phyloP scores from a whole-genome alignment of 805 yeast species.

The Candida odintsovae region DNA sequence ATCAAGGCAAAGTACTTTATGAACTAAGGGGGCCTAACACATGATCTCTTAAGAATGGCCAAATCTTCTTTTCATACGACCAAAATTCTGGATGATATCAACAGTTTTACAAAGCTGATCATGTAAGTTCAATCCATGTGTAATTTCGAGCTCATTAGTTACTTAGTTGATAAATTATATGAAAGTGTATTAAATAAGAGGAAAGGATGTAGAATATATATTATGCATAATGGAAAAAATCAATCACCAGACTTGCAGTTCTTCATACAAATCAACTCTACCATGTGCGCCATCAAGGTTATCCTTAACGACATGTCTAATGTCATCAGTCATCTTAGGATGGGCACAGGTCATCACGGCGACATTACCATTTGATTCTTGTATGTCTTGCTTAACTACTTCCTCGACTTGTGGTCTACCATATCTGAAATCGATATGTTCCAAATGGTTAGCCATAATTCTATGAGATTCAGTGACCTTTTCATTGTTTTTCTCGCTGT shows the following conservation, averaged over 20 bases:
- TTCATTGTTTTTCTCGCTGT: background rate
- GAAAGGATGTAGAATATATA: no score
- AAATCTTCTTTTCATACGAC: no score
- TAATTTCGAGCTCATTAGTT: no score
- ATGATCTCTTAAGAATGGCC: no score
- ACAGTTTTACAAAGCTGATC: no score
- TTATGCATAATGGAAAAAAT: no score
- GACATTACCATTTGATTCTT: slow-evolving; percentile 30
- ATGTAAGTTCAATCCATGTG: no score
- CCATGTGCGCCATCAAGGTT: slow-evolving; percentile 26
- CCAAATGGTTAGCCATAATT: slow-evolving; percentile 9
- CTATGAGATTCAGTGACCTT: background rate
- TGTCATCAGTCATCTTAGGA: slow-evolving; percentile 45
- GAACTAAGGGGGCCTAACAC: no score
- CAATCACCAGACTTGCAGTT: slow-evolving; percentile 51
- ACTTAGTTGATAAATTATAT: no score
- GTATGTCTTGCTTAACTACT: slow-evolving; percentile 32
- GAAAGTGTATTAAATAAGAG: no score
- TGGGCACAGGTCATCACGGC: slow-evolving; percentile 55
- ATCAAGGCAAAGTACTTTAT: no score
- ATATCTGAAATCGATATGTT: slow-evolving; percentile 32
- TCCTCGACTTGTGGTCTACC: slow-evolving; percentile 41
- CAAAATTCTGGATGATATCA: no score
- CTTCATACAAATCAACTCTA: slow-evolving; percentile 50
- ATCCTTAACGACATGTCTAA: slow-evolving; percentile 38